Percentiles rank a stretch among this genome's conserved stretches.
Conservation (phyloP, 495 filamentous ascomycete genomes). For the Aspergillus sclerotiicarbonarius region DNA sequence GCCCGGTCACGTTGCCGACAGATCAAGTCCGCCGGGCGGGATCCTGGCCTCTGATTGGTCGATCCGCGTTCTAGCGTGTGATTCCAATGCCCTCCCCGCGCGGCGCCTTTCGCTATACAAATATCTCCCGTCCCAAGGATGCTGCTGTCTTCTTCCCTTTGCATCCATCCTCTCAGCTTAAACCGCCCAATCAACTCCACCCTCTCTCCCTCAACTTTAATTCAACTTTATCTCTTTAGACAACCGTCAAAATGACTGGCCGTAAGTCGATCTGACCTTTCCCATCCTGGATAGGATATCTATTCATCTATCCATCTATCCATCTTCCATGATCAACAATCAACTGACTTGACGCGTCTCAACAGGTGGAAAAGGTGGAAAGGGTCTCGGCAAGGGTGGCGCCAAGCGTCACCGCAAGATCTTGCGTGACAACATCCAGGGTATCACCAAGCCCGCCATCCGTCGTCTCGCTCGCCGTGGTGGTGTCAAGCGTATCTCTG, state of each 20-base stretch:
- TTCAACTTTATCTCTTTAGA: conserved; percentile 13
- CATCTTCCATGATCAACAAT: too few relatives aligned
- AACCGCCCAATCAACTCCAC: conserved; percentile 36
- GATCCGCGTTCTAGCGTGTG: conserved; percentile 39
- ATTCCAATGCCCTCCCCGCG: conserved; percentile 37
- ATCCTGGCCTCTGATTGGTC: conserved; percentile 43
- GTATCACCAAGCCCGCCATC: conserved; percentile 99
- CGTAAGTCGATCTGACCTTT: conserved; percentile 50
- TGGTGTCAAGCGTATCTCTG: conserved; percentile 99
- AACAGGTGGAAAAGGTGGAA: conserved; percentile 92
- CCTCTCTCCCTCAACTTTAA: conserved; percentile 19
- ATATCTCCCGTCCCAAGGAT: conserved; percentile 42
- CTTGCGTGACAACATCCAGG: conserved; percentile 96
- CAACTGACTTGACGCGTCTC: conserved; percentile 34
- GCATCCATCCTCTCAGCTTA: conserved; percentile 37
- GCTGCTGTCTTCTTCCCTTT: conserved; percentile 34
- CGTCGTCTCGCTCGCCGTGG: conserved; percentile 99
- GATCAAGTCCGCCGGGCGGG: conserved; percentile 29
- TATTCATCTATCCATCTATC: too few relatives aligned
- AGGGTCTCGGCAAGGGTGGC: conserved; percentile 97
- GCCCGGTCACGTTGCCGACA: conserved; percentile 31
- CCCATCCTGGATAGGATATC: neutral
- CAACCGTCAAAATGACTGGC: conserved; percentile 62
- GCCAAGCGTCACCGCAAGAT: conserved; percentile 95
- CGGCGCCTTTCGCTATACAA: conserved; percentile 38